Evolutionary conservation across 345 rosid species (phyloP).

Genomic region (Noccaea bulbosa): DNA sequence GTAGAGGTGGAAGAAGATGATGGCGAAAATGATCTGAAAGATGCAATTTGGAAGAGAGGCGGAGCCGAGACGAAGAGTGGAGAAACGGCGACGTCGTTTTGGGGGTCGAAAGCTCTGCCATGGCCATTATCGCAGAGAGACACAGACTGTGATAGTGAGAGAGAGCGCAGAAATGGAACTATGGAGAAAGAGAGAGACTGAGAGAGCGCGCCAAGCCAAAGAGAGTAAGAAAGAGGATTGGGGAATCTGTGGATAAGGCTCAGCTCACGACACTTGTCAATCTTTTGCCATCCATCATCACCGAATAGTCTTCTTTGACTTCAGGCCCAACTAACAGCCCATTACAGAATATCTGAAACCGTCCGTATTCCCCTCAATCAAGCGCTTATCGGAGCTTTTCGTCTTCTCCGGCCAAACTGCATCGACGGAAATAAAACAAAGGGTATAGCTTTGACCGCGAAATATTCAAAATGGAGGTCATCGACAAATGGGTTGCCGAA

Average conservation of each 20-base stretch:
- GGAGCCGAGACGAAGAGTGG: constrained; percentile 61
- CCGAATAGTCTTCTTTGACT: constrained; percentile 32
- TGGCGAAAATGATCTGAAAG: constrained; percentile 55
- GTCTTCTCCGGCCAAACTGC: constrained; percentile 27
- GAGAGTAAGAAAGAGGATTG: constrained; percentile 22
- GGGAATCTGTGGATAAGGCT: constrained; percentile 52
- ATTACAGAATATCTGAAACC: not conserved
- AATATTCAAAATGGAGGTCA: constrained; percentile 12
- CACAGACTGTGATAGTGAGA: constrained; percentile 37
- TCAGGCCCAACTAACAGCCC: constrained; percentile 36
- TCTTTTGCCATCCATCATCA: constrained; percentile 38
- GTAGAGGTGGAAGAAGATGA: constrained; percentile 48
- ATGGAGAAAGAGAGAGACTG: constrained; percentile 17
- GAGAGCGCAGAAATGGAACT: constrained; percentile 25
- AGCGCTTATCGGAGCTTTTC: constrained; percentile 22
- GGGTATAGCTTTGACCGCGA: not conserved
- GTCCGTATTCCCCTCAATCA: not conserved
- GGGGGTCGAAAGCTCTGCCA: constrained; percentile 67
- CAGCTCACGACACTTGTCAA: constrained; percentile 63
- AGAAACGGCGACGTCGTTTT: constrained; percentile 49
- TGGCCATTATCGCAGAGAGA: constrained; percentile 58
- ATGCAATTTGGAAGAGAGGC: constrained; percentile 55
- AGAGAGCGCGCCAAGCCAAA: constrained; percentile 40
- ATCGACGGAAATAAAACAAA: not conserved
- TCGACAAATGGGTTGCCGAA: constrained; percentile 26